A percentile compares a stretch with the other conserved stretches of the same genome.
Conservation (phyloP, 75 land plant species). For the Ceratopteris richardii region DNA sequence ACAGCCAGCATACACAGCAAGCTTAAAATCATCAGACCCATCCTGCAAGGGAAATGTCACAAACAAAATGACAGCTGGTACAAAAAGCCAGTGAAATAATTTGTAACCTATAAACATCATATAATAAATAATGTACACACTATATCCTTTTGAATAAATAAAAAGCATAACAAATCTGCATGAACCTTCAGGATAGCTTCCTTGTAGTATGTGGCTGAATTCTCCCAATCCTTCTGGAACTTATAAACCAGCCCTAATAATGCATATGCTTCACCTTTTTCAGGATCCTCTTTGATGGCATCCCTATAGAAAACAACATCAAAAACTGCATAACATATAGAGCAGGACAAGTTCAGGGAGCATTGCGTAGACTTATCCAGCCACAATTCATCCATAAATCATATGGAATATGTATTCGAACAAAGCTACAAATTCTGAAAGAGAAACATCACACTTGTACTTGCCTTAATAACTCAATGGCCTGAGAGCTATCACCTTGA, state of each 20-base stretch:
- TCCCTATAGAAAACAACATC: background rate
- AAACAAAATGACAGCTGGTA: too few relatives aligned
- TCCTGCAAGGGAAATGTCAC: background rate
- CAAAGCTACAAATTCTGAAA: background rate
- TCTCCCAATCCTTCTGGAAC: background rate
- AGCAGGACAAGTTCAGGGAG: too few relatives aligned
- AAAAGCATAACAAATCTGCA: background rate
- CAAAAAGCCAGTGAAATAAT: too few relatives aligned
- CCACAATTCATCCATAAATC: too few relatives aligned
- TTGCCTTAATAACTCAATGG: background rate
- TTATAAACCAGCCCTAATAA: slow-evolving; percentile 4
- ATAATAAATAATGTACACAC: too few relatives aligned
- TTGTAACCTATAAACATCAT: too few relatives aligned
- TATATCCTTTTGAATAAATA: background rate
- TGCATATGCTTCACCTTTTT: slow-evolving; percentile 4
- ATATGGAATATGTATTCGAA: too few relatives aligned
- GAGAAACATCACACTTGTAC: too few relatives aligned
- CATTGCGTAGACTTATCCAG: too few relatives aligned
- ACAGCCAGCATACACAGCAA: slow-evolving; percentile 6
- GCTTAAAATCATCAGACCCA: slow-evolving; percentile 1
- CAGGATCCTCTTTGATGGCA: slow-evolving; percentile 8
- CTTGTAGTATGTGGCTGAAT: slow-evolving; percentile 1
- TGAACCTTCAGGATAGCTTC: slow-evolving; percentile 1
- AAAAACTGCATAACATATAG: too few relatives aligned
- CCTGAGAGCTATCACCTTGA: background rate